These are phyloP conservation scores for Ophiostoma novo-ulmi DNA, from an alignment of 2,329 filamentous ascomycete genomes.

Conservation along the genomic window DNA sequence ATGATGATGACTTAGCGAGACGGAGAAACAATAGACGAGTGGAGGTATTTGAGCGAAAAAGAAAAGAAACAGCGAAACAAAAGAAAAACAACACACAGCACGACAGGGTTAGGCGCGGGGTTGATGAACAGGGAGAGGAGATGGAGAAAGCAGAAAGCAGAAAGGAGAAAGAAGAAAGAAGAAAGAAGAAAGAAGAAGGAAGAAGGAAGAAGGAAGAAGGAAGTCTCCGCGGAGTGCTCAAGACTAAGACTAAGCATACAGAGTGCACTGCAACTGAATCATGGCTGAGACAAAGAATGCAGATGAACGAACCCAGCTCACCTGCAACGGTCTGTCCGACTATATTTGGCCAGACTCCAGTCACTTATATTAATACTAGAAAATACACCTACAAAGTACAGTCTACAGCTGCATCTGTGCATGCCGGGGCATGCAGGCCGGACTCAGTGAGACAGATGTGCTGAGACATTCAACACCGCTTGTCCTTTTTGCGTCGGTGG, in stretches of 20 bases:
- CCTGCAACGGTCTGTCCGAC: constrained; percentile 6
- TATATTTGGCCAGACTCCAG: neutral
- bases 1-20: too few relatives aligned
- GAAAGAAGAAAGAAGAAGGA: neutral
- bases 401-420: too few relatives aligned
- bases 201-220: neutral
- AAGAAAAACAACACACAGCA: too few relatives aligned
- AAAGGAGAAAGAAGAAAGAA: neutral
- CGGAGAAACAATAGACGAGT: too few relatives aligned
- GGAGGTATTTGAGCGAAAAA: too few relatives aligned
- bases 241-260: too few relatives aligned
- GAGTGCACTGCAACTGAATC: too few relatives aligned
- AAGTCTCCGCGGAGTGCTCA: neutral
- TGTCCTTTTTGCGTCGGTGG: neutral
- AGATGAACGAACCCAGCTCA: neutral
- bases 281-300: neutral
- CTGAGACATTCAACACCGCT: constrained; percentile 1
- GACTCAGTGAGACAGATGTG: neutral
- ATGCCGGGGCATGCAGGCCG: too few relatives aligned
- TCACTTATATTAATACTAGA: too few relatives aligned
- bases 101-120: too few relatives aligned
- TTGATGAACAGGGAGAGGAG: neutral
- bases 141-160: neutral
- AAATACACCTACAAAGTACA: too few relatives aligned
- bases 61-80: too few relatives aligned